A percentile compares a stretch with the other conserved stretches of the same genome.
These are phyloP conservation scores for Dipodascus geniculatus DNA, from an alignment of 805 yeast genomes.

Conservation along the genomic window DNA sequence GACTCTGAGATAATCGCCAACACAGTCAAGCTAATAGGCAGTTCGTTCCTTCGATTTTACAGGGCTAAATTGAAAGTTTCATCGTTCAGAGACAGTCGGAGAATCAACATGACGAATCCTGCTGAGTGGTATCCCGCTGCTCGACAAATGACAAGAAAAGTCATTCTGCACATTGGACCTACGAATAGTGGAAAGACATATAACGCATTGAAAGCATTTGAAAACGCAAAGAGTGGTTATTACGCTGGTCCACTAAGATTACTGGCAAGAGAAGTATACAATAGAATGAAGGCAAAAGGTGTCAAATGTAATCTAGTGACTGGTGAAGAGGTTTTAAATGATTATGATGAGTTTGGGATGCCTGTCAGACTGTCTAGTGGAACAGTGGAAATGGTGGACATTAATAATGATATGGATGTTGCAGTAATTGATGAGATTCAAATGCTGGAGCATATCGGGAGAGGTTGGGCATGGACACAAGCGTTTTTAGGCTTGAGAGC, in stretches of 20 bases:
- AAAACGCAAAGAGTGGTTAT: slow-evolving; percentile 59
- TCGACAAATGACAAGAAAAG: slow-evolving; percentile 60
- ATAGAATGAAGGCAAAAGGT: slow-evolving; percentile 56
- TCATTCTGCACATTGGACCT: slow-evolving; percentile 94
- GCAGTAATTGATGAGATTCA: slow-evolving; percentile 94
- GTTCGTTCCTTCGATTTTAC: slow-evolving; percentile 1
- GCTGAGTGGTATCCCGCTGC: slow-evolving; percentile 81
- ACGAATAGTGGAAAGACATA: slow-evolving; percentile 95
- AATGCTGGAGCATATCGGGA: slow-evolving; percentile 65
- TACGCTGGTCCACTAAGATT: slow-evolving; percentile 92
- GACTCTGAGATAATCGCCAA: background rate
- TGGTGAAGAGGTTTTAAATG: slow-evolving; percentile 86
- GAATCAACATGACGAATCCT: slow-evolving; percentile 42
- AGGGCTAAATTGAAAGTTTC: background rate
- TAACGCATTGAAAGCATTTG: slow-evolving; percentile 60
- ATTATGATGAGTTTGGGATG: slow-evolving; percentile 52
- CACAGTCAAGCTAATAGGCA: background rate
- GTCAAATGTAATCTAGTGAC: slow-evolving; percentile 74
- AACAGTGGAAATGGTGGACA: slow-evolving; percentile 88
- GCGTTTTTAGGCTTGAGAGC: slow-evolving; percentile 83
- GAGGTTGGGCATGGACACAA: slow-evolving; percentile 94
- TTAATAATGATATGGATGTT: slow-evolving; percentile 57
- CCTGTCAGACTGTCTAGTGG: slow-evolving; percentile 73
- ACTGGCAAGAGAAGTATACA: slow-evolving; percentile 84
- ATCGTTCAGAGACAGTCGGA: background rate